Evolutionary conservation across 805 yeast species (phyloP), one percentile per base, ranked within the genome.

Genomic region (Sugiyamaella boreocaroliniensis): DNA sequence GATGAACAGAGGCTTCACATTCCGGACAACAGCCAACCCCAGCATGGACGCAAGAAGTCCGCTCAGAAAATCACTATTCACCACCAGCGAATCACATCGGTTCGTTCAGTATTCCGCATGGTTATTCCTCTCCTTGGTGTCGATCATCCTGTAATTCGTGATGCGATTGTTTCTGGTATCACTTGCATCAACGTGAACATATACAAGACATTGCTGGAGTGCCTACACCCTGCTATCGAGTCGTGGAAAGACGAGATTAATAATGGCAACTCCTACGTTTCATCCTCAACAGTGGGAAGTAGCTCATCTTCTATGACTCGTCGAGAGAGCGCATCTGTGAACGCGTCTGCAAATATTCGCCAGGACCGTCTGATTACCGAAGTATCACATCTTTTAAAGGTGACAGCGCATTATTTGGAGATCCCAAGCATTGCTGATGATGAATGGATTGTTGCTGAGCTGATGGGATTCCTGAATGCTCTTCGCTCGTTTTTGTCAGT

Each of bases 71-170:
- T 86, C 61, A 87, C 87, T 0, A 78, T 89, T 37, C 96, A 89
- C 61, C 95, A 87, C 60, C 95, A 89, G 64, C 85, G 88, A 48
- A 90, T 93, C 51, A 90, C 96, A 1, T 88, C 97, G 55, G 97
- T 97, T 0, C 83, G 85, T 54, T 84, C 96, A 0, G 83, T 93
- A 1, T 93, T 93, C 71, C 78, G 84, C 52, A 82, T 93, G 84
- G 90, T 89, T 0, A 72, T 89, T 40, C 97, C 97, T 0, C 71
- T 93, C 29, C 68, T 93, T 47, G 82, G 79, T 29, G 81, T 89
- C 0, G 80, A 82, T 1, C 88, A 86, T 55, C 75, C 77, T 2
- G 73, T 81, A 58, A 79, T 93, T 8, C 75, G 87, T 55, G 96
- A 90, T 57, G 93, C 97, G 0, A 82, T 90, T 14, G 89, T 89